Evolutionary conservation across 1,284 basidiomycete species (phyloP).

Genomic region (Ceratorhiza oryzae-sativae): DNA sequence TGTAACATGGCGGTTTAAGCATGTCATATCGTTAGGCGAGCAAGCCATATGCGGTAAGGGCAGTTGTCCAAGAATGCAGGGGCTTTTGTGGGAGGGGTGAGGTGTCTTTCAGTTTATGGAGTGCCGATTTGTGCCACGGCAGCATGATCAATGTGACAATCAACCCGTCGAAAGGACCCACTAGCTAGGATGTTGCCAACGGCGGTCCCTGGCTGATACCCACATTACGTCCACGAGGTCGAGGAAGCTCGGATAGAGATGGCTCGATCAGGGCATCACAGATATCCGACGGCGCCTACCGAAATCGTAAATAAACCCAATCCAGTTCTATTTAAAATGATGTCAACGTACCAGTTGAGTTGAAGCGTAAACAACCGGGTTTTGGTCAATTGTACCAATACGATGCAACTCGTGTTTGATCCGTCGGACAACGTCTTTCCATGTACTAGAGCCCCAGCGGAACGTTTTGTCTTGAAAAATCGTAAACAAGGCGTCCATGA

Average conservation of each 20-base stretch:
- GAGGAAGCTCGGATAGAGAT: neutral
- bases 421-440: neutral
- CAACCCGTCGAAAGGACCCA: too few relatives aligned
- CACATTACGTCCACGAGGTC: neutral
- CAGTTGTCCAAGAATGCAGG: too few relatives aligned
- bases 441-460: neutral
- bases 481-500: neutral
- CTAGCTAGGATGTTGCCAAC: too few relatives aligned
- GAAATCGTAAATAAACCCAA: neutral
- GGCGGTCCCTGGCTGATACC: neutral
- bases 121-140: too few relatives aligned
- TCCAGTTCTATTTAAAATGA: neutral
- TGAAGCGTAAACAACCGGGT: neutral
- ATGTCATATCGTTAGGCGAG: too few relatives aligned
- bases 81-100: too few relatives aligned
- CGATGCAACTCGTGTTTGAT: neutral
- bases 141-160: too few relatives aligned
- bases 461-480: neutral
- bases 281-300: neutral
- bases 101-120: too few relatives aligned
- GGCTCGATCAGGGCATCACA: neutral
- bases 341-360: neutral
- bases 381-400: neutral
- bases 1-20: too few relatives aligned
- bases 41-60: too few relatives aligned